Percentiles rank a stretch among this genome's conserved stretches.
These are phyloP conservation scores for Gossypioides kirkii DNA, from an alignment of 345 rosid species.

Conservation along the genomic window DNA sequence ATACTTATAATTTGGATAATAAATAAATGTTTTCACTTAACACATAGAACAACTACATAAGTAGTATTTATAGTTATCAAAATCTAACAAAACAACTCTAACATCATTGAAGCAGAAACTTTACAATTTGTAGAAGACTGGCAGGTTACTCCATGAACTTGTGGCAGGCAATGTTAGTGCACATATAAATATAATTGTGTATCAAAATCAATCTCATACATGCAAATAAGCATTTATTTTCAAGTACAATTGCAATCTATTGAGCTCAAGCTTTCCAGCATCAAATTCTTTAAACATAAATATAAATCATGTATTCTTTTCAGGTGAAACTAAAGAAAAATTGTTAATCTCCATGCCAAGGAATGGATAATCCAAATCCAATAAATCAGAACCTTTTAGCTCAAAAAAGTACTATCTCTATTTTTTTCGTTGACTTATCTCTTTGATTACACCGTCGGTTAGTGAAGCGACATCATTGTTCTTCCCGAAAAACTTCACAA, in stretches of 20 bases:
- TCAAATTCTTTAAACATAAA: neutral
- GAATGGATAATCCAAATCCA: neutral
- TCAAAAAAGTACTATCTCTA: slow-evolving; percentile 13
- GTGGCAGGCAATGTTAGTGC: too few relatives aligned
- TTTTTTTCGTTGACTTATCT: slow-evolving; percentile 53
- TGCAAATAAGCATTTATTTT: neutral
- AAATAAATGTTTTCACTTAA: too few relatives aligned
- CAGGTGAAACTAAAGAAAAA: neutral
- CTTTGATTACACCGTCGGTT: slow-evolving; percentile 65
- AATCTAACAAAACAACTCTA: too few relatives aligned
- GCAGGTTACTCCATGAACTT: neutral
- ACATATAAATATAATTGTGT: too few relatives aligned
- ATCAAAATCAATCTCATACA: neutral
- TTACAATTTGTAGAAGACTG: neutral
- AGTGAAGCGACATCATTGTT: slow-evolving; percentile 75
- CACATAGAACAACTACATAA: too few relatives aligned
- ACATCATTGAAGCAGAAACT: neutral
- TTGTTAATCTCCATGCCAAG: neutral
- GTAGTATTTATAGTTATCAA: too few relatives aligned
- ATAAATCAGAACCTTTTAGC: neutral
- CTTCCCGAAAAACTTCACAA: slow-evolving; percentile 88
- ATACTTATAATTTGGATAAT: too few relatives aligned
- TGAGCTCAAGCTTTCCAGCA: neutral
- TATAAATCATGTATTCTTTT: neutral
- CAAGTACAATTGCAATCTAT: neutral